Evolutionary conservation across 305 asterid genomes (phyloP), one percentile per base, ranked within the genome.

Genomic region (Nicotiana rustica): DNA sequence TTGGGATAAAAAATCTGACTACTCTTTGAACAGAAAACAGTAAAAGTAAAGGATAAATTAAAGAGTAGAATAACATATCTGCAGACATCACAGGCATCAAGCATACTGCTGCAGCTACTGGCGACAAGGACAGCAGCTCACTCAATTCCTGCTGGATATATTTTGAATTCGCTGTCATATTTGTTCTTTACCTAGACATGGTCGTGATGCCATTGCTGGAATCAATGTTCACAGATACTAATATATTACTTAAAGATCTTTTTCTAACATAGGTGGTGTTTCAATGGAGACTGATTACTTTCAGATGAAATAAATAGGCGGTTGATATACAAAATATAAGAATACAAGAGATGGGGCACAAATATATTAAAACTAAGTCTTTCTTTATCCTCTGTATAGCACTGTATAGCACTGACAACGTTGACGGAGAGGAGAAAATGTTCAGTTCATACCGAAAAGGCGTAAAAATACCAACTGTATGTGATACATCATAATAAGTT

Each of bases 401-500:
- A 19, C 25, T 25, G 25, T 25, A 25, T 25, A 71, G 60, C 78
- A 19, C 61, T 71, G 78, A 71, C 61, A 71, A 47, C 21, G 25
- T 70, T 44, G 38, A 71, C 61, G 6, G 0, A 47, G 60, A 19
- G 61, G 38, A 71, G 10, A 71, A 71, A 47, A 44, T 4, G 61
- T 71, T 71, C 61, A 44, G 61, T 59, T 71, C 38, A 21, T 21
- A 71, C 19, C 12, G 10, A 71, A 71, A 71, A 59, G 49, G 38
- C 38, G 4, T 19, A 71, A 71, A 59, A 44, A 15, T 18, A 4
- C 31, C 38, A 1, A 29, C 60, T 44, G 78, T 47, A 71, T 71
- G 19, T 71, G 78, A 71, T 71, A 71, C 55, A 67, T 33, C 82
- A 29, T 10, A 19, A 84, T 56, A 84, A 70, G 1, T 47, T 10